A percentile compares a stretch with the other conserved stretches of the same genome.
These are phyloP conservation scores for Cryphonectria radicalis DNA, from an alignment of 2,329 filamentous ascomycete species.

Conservation along the genomic window DNA sequence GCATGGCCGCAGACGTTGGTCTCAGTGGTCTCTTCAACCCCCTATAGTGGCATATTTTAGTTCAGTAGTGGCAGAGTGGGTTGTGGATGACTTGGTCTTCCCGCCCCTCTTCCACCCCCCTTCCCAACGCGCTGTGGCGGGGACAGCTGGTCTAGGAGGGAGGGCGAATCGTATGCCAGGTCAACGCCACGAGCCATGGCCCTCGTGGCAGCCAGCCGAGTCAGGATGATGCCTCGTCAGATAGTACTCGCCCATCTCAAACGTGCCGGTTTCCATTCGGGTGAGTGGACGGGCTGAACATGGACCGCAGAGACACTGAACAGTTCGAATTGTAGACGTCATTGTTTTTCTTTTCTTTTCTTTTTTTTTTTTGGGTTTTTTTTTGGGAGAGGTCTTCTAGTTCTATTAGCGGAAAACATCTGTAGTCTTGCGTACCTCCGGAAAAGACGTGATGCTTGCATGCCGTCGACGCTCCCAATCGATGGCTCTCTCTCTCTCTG, in stretches of 20 bases:
- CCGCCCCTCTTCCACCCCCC: neutral
- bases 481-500: no score
- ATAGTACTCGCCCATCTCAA: neutral
- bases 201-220: slow-evolving; percentile 15
- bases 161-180: slow-evolving; percentile 22
- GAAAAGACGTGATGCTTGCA: slow-evolving; percentile 1
- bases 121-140: slow-evolving; percentile 14
- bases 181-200: slow-evolving; percentile 19
- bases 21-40: neutral
- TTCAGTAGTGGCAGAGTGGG: neutral
- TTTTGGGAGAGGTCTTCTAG: slow-evolving; percentile 12
- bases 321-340: slow-evolving; percentile 14
- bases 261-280: slow-evolving; percentile 14
- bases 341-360: neutral
- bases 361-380: slow-evolving; percentile 13
- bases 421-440: slow-evolving; percentile 24
- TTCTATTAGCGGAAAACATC: slow-evolving; percentile 24
- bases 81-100: slow-evolving; percentile 9
- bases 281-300: slow-evolving; percentile 13
- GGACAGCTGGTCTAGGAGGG: slow-evolving; percentile 1
- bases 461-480: neutral
- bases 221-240: slow-evolving; percentile 14
- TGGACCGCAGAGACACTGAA: neutral
- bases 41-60: slow-evolving; percentile 12
- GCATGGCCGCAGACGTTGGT: neutral